These are phyloP conservation scores for Botrytis deweyae DNA, from an alignment of 2,329 filamentous ascomycete genomes.

Conservation along the genomic window DNA sequence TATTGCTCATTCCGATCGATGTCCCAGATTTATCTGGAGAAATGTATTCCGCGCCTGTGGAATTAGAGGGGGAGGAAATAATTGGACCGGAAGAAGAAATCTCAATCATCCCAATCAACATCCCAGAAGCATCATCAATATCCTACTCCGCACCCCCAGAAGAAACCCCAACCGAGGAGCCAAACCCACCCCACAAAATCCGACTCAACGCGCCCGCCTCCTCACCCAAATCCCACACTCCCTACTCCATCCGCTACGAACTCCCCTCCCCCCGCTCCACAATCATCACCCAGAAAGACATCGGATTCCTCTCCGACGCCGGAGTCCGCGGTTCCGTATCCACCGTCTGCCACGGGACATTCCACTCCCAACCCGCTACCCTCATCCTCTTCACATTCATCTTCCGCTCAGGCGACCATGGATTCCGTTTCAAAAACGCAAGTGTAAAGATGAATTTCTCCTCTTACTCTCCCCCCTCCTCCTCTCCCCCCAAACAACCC, in stretches of 20 bases:
- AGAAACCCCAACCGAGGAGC: not conserved
- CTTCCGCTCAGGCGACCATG: conserved; percentile 25
- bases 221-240: not conserved
- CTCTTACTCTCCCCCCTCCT: not conserved
- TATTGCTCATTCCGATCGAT: not conserved
- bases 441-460: conserved; percentile 26
- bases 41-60: accelerated
- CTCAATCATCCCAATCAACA: too few species aligned
- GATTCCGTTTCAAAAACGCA: conserved; percentile 27
- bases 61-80: not conserved
- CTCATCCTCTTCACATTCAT: conserved; percentile 37
- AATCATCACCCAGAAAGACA: conserved; percentile 48
- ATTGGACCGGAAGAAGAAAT: too few species aligned
- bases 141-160: not conserved
- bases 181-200: not conserved
- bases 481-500: accelerated
- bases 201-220: not conserved
- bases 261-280: not conserved
- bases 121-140: not conserved
- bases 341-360: conserved; percentile 27
- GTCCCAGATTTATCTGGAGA: not conserved
- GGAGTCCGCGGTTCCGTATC: conserved; percentile 27
- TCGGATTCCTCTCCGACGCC: conserved; percentile 44
- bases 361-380: conserved; percentile 20
- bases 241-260: not conserved